Evolutionary conservation across 371 early-diverging fungal species (phyloP).

Genomic region (Nematocida sp.): DNA sequence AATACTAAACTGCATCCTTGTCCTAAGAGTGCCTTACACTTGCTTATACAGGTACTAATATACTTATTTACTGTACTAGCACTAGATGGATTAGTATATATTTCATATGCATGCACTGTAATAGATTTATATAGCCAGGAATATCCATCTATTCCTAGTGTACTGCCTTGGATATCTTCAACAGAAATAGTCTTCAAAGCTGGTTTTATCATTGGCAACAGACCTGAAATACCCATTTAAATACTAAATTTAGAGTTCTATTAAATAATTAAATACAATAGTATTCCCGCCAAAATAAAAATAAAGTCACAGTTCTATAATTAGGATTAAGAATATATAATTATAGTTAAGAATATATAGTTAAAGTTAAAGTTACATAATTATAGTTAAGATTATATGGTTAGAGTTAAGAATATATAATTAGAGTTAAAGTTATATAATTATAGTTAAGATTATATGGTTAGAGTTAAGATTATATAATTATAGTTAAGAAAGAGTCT

Average conservation of each 20-base stretch:
- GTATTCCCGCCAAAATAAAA: conserved; percentile 18
- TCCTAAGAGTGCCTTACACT: conserved; percentile 48
- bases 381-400: too few relatives aligned
- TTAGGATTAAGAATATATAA: not conserved
- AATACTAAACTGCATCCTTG: conserved; percentile 69
- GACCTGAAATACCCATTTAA: conserved; percentile 65
- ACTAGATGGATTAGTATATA: conserved; percentile 46
- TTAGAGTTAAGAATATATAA: too few relatives aligned
- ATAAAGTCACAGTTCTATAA: not conserved
- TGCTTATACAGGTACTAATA: conserved; percentile 47
- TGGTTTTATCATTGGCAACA: conserved; percentile 63
- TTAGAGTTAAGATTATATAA: too few relatives aligned
- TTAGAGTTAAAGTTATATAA: too few relatives aligned
- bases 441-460: too few relatives aligned
- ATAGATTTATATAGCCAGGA: conserved; percentile 62
- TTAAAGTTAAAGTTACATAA: too few relatives aligned
- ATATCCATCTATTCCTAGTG: conserved; percentile 64
- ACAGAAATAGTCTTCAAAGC: conserved; percentile 49
- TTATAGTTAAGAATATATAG: too few relatives aligned
- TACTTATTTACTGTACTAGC: conserved; percentile 43
- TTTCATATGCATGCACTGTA: conserved; percentile 52
- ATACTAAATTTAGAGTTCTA: too few relatives aligned
- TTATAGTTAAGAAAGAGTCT: too few relatives aligned
- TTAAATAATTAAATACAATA: conserved; percentile 1
- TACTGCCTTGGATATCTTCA: conserved; percentile 35